Conservation (phyloP, 2,329 filamentous ascomycete species). For the Hymenoscyphus albidus region DNA sequence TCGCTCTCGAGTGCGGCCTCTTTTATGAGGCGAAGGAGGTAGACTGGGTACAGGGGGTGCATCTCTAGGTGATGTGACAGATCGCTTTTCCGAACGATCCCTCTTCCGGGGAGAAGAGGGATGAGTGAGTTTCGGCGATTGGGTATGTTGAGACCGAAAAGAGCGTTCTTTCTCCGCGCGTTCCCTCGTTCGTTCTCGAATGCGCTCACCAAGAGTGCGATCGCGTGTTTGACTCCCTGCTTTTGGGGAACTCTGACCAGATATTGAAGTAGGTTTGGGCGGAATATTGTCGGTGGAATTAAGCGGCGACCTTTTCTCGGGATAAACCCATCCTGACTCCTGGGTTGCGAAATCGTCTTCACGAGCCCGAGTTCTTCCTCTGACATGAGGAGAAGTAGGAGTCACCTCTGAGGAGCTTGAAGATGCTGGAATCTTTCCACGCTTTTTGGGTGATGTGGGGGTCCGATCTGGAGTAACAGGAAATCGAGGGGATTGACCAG, state of each 20-base stretch:
- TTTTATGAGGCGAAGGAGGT: constrained; percentile 3
- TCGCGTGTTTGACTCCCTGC: neutral
- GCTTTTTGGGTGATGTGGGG: constrained; percentile 6
- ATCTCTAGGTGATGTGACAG: neutral
- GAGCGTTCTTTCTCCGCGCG: neutral
- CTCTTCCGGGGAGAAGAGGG: neutral
- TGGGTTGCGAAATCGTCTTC: neutral
- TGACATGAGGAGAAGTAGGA: neutral
- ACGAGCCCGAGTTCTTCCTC: constrained; percentile 1
- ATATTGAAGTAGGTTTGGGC: neutral
- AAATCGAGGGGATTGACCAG: constrained; percentile 9
- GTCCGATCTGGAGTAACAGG: constrained; percentile 3
- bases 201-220: neutral
- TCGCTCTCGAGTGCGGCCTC: constrained; percentile 8
- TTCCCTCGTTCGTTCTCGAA: neutral
- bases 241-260: neutral
- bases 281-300: neutral
- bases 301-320: neutral
- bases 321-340: neutral
- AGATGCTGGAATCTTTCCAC: neutral
- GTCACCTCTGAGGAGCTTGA: neutral
- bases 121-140: neutral
- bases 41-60: neutral
- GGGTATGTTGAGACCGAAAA: neutral
- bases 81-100: neutral